Evolutionary conservation across 1,284 basidiomycete species (phyloP).

Genomic region (Fomitopsis betulina): DNA sequence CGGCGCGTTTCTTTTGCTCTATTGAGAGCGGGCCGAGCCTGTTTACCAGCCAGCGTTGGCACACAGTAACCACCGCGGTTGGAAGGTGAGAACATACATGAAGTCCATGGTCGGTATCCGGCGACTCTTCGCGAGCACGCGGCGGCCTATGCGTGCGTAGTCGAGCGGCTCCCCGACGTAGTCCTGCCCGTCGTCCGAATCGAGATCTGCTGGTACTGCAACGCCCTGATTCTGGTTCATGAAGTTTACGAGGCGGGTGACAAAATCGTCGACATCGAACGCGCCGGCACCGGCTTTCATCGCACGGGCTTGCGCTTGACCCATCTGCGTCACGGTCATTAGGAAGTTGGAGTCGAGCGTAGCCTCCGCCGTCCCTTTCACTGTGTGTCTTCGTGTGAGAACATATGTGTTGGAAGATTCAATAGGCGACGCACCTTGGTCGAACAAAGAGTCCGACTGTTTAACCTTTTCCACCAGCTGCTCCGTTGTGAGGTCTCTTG

Average conservation of each 20-base stretch:
- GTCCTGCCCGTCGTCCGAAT: conserved; percentile 36
- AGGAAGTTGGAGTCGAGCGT: conserved; percentile 76
- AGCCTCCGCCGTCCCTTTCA: conserved; percentile 76
- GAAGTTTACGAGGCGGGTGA: conserved; percentile 63
- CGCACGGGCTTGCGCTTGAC: conserved; percentile 77
- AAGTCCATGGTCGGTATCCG: conserved; percentile 73
- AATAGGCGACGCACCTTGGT: conserved; percentile 40
- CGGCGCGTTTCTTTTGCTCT: conserved; percentile 67
- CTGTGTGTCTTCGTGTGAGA: conserved; percentile 31
- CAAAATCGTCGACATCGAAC: conserved; percentile 83
- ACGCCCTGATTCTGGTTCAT: conserved; percentile 62
- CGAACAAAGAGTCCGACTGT: conserved; percentile 55
- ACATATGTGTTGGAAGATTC: not conserved
- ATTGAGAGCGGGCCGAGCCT: conserved; percentile 79
- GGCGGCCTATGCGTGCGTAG: conserved; percentile 73
- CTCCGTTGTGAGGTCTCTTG: conserved; percentile 52
- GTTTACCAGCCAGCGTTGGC: not conserved
- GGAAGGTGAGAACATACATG: conserved; percentile 48
- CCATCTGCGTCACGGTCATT: conserved; percentile 61
- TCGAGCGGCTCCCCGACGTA: conserved; percentile 42
- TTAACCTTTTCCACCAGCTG: conserved; percentile 51
- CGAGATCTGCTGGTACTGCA: conserved; percentile 10
- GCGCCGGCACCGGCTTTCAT: conserved; percentile 79
- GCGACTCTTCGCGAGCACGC: conserved; percentile 69
- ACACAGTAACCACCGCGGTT: no score